These are phyloP conservation scores for Selenicereus undatus DNA, from an alignment of 148 eudicot species.

Conservation along the genomic window DNA sequence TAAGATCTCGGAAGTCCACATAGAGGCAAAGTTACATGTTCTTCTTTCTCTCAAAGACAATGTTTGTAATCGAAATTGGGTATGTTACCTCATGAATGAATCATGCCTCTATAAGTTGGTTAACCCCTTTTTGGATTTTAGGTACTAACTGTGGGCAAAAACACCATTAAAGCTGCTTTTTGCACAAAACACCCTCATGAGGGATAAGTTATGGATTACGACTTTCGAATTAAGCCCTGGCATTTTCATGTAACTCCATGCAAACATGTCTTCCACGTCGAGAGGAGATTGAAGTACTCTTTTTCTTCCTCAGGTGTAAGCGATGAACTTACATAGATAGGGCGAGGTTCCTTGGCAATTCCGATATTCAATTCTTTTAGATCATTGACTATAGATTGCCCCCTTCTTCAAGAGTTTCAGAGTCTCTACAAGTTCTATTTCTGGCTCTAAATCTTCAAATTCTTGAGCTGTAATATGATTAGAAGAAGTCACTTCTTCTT, in stretches of 20 bases:
- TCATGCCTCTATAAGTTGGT: too few species aligned
- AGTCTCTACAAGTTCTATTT: too few species aligned
- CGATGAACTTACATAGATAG: neutral
- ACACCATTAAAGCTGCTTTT: conserved; percentile 9
- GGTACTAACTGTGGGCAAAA: neutral
- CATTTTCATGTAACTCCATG: conserved; percentile 12
- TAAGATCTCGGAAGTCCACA: neutral
- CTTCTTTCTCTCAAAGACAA: neutral
- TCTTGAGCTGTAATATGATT: too few species aligned
- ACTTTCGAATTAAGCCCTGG: neutral
- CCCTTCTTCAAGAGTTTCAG: neutral
- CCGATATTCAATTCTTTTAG: neutral
- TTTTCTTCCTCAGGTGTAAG: neutral
- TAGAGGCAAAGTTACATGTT: neutral
- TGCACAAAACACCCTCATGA: neutral
- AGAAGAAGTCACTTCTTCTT: too few species aligned
- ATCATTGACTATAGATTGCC: too few species aligned
- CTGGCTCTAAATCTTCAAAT: too few species aligned
- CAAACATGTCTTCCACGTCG: neutral
- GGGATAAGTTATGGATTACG: neutral
- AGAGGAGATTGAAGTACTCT: neutral
- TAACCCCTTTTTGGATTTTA: too few species aligned
- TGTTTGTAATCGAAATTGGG: neutral
- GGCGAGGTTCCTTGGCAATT: neutral
- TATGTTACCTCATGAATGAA: too few species aligned